Evolutionary conservation across 345 rosid species (phyloP).

Genomic region (Turritis glabra): DNA sequence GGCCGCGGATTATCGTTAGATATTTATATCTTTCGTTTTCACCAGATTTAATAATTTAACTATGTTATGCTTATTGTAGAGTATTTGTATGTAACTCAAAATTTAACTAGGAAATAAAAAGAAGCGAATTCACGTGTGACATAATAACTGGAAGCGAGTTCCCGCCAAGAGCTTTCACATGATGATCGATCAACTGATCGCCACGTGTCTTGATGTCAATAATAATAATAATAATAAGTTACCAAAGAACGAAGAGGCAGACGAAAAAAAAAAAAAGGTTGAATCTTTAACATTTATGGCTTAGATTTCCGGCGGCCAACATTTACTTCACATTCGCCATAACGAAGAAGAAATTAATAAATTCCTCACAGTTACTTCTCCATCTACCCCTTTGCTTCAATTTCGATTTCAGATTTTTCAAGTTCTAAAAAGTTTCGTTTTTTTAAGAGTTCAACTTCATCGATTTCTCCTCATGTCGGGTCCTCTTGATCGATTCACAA

Average conservation of each 20-base stretch:
- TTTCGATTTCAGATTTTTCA: neutral
- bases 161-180: conserved; percentile 15
- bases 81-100: too few relatives aligned
- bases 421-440: neutral
- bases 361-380: conserved; percentile 23
- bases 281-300: conserved; percentile 20
- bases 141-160: neutral
- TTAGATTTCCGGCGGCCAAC: conserved; percentile 4
- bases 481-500: conserved; percentile 32
- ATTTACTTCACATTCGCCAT: conserved; percentile 9
- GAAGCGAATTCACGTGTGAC: neutral
- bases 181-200: neutral
- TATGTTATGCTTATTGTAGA: too few relatives aligned
- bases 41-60: too few relatives aligned
- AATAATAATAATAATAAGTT: neutral
- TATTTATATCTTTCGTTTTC: too few relatives aligned
- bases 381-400: conserved; percentile 6
- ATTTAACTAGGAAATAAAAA: neutral
- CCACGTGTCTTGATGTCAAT: conserved; percentile 16
- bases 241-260: conserved; percentile 18
- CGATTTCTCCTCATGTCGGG: conserved; percentile 20
- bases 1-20: neutral
- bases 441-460: neutral
- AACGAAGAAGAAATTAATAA: neutral
- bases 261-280: neutral